phyloP scores from a whole-genome alignment of 2,329 filamentous ascomycete genomes.

The Fusarium heterosporum region DNA sequence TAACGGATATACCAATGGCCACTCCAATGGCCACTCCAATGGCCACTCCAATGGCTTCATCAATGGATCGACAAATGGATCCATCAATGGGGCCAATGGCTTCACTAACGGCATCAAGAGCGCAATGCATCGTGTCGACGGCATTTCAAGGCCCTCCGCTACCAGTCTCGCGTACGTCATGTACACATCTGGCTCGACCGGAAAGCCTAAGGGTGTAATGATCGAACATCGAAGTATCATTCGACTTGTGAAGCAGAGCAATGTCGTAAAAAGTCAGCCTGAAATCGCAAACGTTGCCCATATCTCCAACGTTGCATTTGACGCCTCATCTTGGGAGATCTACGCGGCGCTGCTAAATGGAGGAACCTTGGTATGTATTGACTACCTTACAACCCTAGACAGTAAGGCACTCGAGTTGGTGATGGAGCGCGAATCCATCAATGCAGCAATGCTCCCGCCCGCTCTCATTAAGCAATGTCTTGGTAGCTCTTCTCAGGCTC shows the following conservation, averaged over 20 bases:
- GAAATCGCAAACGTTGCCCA: slow-evolving; percentile 8
- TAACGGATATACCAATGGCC: too few species aligned
- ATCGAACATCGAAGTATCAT: slow-evolving; percentile 33
- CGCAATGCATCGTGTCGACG: too few species aligned
- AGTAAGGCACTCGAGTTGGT: slow-evolving; percentile 1
- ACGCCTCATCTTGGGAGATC: slow-evolving; percentile 36
- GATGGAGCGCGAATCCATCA: too few species aligned
- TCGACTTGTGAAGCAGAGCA: slow-evolving; percentile 19
- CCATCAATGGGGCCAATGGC: too few species aligned
- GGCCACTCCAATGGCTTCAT: too few species aligned
- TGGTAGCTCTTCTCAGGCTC: too few species aligned
- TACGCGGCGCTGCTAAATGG: slow-evolving; percentile 38
- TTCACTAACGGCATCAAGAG: too few species aligned
- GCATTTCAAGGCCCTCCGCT: slow-evolving; percentile 2
- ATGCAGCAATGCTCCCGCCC: too few species aligned
- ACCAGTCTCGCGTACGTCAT: slow-evolving; percentile 52
- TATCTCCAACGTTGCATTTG: slow-evolving; percentile 37
- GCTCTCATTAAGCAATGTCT: too few species aligned
- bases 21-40: too few species aligned
- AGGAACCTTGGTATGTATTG: slow-evolving; percentile 37
- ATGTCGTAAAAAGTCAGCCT: background rate
- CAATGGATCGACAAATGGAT: too few species aligned
- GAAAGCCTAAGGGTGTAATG: slow-evolving; percentile 62
- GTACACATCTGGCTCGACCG: slow-evolving; percentile 65
- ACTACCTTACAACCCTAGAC: slow-evolving; percentile 28